Conservation (phyloP, 305 asterid genomes). For the Fraxinus velutina region DNA sequence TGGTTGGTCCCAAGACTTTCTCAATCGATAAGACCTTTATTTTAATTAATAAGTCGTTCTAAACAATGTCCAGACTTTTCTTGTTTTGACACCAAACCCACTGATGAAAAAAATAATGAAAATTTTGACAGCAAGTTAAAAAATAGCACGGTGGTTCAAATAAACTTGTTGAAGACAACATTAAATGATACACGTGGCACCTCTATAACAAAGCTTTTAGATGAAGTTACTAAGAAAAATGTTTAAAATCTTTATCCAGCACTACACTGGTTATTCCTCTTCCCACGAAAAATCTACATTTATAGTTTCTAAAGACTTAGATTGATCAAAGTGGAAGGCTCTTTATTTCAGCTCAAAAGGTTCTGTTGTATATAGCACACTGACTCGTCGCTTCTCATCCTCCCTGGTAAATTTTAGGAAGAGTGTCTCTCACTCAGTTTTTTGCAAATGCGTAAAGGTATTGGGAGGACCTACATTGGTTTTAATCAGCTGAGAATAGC, state of each 20-base stretch:
- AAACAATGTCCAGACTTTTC: background rate
- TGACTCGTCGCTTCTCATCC: background rate
- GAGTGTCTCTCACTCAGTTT: background rate
- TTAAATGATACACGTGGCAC: background rate
- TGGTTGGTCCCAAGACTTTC: background rate
- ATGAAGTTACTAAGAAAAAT: background rate
- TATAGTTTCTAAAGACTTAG: background rate
- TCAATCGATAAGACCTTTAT: background rate
- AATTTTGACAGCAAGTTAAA: background rate
- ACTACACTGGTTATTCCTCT: background rate
- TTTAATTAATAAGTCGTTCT: background rate
- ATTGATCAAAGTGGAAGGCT: background rate
- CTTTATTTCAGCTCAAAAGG: background rate
- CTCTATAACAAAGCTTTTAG: background rate
- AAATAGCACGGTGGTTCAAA: background rate
- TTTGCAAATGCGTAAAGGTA: background rate
- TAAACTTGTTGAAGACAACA: background rate
- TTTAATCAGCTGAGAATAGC: background rate
- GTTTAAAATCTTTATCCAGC: background rate
- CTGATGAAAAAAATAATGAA: background rate
- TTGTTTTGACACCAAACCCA: background rate
- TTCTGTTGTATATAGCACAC: background rate
- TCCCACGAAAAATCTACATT: background rate
- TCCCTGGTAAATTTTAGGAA: background rate
- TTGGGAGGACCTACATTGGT: background rate